Conservation (phyloP, 2,329 filamentous ascomycete species). For the Aspergillus sp. region DNA sequence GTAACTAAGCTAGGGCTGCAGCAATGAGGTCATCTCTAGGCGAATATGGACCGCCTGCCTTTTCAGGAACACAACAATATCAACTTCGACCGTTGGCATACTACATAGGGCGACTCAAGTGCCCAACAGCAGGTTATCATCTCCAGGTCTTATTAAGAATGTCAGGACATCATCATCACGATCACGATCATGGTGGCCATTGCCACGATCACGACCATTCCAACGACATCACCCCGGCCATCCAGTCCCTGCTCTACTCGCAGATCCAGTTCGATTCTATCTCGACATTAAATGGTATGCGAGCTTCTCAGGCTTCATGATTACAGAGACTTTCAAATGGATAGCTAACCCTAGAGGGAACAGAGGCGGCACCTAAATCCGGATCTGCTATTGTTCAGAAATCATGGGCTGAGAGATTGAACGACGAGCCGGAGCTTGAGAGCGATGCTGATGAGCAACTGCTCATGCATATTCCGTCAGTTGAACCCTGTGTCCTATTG, state of each 20-base stretch:
- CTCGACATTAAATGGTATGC: conserved; percentile 64
- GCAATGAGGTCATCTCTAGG: neutral
- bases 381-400: conserved; percentile 76
- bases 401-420: conserved; percentile 76
- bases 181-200: conserved; percentile 36
- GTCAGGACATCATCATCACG: conserved; percentile 32
- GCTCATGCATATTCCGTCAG: conserved; percentile 83
- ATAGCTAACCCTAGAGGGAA: neutral
- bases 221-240: conserved; percentile 83
- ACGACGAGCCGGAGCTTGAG: conserved; percentile 62
- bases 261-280: conserved; percentile 86
- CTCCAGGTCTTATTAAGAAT: conserved; percentile 9
- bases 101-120: no score
- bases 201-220: conserved; percentile 68
- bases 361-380: conserved; percentile 54
- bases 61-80: neutral
- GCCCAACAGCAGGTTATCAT: neutral
- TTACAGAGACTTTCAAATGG: no score
- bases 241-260: conserved; percentile 84
- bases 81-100: neutral
- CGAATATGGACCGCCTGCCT: neutral
- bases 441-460: conserved; percentile 90
- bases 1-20: neutral
- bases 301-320: no score
- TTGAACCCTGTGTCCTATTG: neutral